Evolutionary conservation across 257 asterid species (phyloP).

Genomic region (Solanum chmielewskii): DNA sequence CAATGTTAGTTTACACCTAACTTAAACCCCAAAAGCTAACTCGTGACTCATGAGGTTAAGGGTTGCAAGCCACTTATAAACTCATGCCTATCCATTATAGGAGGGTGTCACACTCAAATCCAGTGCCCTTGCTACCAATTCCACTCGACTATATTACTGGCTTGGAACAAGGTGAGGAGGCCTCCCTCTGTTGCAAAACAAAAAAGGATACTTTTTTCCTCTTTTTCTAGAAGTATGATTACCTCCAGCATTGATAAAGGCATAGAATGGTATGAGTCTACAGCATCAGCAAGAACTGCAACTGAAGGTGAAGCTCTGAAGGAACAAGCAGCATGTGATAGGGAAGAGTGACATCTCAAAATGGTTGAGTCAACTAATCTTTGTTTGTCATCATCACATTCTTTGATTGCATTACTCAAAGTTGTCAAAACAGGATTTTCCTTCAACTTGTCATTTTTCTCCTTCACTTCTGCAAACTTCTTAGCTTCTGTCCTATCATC

Average conservation of each 20-base stretch:
- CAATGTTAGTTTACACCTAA: background rate
- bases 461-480: slow-evolving; percentile 6
- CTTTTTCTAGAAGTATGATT: background rate
- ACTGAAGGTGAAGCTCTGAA: slow-evolving; percentile 40
- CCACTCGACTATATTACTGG: background rate
- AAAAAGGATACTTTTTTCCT: background rate
- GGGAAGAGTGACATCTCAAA: slow-evolving; percentile 66
- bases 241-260: slow-evolving; percentile 95
- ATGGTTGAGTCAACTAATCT: slow-evolving; percentile 37
- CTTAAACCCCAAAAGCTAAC: no score
- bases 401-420: background rate
- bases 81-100: background rate
- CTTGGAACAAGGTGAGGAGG: background rate
- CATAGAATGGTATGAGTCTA: slow-evolving; percentile 61
- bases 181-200: background rate
- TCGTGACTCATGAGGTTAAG: background rate
- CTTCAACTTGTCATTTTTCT: slow-evolving; percentile 8
- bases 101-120: background rate
- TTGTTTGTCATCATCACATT: slow-evolving; percentile 32
- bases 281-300: slow-evolving; percentile 32
- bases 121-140: background rate
- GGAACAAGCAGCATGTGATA: slow-evolving; percentile 61
- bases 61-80: background rate
- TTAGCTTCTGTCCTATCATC: slow-evolving; percentile 7
- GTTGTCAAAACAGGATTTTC: slow-evolving; percentile 7